These are phyloP conservation scores for Hypoxylon sp. DNA, from an alignment of 2,329 filamentous ascomycete genomes.

Conservation along the genomic window DNA sequence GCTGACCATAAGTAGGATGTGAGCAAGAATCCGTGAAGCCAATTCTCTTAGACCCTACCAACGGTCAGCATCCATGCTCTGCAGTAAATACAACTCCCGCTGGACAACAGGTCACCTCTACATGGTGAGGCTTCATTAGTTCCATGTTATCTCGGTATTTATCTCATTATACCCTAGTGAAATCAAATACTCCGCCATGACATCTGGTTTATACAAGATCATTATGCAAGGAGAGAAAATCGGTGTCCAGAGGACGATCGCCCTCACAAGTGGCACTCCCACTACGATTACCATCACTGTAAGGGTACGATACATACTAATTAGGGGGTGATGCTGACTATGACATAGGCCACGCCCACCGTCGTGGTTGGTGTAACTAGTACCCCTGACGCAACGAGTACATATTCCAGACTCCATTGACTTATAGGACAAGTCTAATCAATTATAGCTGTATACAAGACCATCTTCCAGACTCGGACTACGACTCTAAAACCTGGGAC, in stretches of 20 bases:
- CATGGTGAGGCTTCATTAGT: slow-evolving; percentile 53
- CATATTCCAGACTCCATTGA: not conserved
- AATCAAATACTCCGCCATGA: slow-evolving; percentile 58
- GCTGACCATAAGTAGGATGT: slow-evolving; percentile 52
- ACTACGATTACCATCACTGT: slow-evolving; percentile 56
- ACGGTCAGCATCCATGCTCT: slow-evolving; percentile 56
- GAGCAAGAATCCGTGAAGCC: slow-evolving; percentile 55
- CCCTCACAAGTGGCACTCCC: slow-evolving; percentile 54
- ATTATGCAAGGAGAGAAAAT: slow-evolving; percentile 56
- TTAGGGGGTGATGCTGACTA: slow-evolving; percentile 6
- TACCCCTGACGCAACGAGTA: slow-evolving; percentile 57
- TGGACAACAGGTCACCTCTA: slow-evolving; percentile 57
- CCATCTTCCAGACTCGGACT: slow-evolving; percentile 54
- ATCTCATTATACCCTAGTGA: slow-evolving; percentile 46
- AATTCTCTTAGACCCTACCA: slow-evolving; percentile 54
- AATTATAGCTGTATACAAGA: slow-evolving; percentile 44
- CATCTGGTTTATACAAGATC: slow-evolving; percentile 57
- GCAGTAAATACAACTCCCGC: slow-evolving; percentile 55
- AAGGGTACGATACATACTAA: slow-evolving; percentile 25
- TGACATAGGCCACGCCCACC: slow-evolving; percentile 56
- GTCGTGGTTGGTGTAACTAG: slow-evolving; percentile 57
- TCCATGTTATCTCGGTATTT: not conserved
- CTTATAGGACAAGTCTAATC: slow-evolving; percentile 6
- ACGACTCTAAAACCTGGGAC: slow-evolving; percentile 55
- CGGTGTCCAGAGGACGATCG: slow-evolving; percentile 56